A percentile compares a stretch with the other conserved stretches of the same genome.
Evolutionary conservation across 139 green algal genomes (phyloP).

Genomic region (Chlorella sorokiniana): DNA sequence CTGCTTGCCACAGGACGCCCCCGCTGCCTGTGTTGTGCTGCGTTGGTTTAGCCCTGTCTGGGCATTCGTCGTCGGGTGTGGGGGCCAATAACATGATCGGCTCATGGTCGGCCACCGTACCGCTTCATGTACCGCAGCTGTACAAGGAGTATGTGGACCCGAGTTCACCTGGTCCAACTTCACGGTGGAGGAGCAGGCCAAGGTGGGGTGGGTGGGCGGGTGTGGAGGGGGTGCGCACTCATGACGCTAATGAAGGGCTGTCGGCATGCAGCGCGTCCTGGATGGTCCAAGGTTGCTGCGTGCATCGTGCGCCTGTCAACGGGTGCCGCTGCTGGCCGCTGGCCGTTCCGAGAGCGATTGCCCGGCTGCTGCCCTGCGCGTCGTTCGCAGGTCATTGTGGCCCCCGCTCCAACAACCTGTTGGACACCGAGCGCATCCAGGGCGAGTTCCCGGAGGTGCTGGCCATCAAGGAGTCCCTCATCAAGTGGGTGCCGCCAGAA

Average conservation of each 20-base stretch:
- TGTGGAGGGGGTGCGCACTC: neutral
- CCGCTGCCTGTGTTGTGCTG: no score
- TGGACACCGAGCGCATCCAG: slow-evolving; percentile 90
- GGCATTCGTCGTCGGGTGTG: no score
- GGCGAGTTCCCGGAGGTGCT: slow-evolving; percentile 91
- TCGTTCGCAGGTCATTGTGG: slow-evolving; percentile 80
- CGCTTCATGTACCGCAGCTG: slow-evolving; percentile 65
- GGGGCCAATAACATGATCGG: no score
- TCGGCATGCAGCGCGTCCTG: neutral
- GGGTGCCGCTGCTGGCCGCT: no score
- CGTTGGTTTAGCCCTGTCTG: no score
- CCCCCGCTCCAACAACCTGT: slow-evolving; percentile 95
- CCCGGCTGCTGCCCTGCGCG: neutral
- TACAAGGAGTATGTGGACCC: slow-evolving; percentile 94
- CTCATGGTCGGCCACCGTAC: no score
- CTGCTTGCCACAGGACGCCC: no score
- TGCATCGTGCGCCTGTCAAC: no score
- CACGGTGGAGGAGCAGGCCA: slow-evolving; percentile 94
- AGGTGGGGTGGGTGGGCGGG: slow-evolving; percentile 46
- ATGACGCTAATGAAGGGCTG: neutral
- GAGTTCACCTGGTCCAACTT: slow-evolving; percentile 96
- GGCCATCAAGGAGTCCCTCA: slow-evolving; percentile 88
- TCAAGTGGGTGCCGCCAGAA: slow-evolving; percentile 67
- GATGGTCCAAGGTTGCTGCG: no score
- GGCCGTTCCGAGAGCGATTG: no score